phyloP scores from a whole-genome alignment of 2,329 filamentous ascomycete species.

The Aschersonia sp. region DNA sequence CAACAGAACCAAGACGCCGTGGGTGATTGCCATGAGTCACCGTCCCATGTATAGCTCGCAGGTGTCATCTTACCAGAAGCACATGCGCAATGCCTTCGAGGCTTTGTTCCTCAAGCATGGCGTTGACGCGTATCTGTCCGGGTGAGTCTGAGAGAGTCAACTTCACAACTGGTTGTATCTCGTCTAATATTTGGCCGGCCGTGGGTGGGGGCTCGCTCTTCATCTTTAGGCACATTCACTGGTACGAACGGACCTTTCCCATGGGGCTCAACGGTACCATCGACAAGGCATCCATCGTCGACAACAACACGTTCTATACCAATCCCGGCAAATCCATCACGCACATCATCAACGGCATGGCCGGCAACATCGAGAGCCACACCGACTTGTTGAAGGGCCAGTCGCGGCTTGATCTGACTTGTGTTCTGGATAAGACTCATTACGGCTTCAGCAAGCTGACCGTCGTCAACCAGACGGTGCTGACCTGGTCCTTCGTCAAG shows the following conservation, averaged over 20 bases:
- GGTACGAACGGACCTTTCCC: constrained; percentile 10
- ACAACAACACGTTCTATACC: constrained; percentile 32
- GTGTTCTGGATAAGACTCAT: constrained; percentile 26
- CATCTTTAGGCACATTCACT: constrained; percentile 7
- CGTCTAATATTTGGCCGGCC: not conserved
- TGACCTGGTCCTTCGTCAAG: constrained; percentile 29
- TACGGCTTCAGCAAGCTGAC: constrained; percentile 30
- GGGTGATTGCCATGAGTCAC: constrained; percentile 33
- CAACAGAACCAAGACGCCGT: constrained; percentile 29
- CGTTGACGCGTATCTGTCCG: constrained; percentile 28
- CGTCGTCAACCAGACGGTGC: not conserved
- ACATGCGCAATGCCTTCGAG: constrained; percentile 30
- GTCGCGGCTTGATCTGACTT: constrained; percentile 24
- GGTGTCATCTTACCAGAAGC: constrained; percentile 25
- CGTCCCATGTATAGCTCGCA: constrained; percentile 32
- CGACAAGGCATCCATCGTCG: constrained; percentile 22
- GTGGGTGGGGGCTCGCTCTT: not conserved
- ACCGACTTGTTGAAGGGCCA: constrained; percentile 15
- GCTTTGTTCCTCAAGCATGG: constrained; percentile 25
- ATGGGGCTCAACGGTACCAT: constrained; percentile 19
- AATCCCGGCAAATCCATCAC: constrained; percentile 33
- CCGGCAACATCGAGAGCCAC: constrained; percentile 36
- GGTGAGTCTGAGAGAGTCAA: not conserved
- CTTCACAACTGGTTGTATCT: not conserved
- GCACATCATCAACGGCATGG: constrained; percentile 37